Percentiles rank a stretch among this genome's conserved stretches.
Conservation (phyloP, 2,329 filamentous ascomycete species). For the Periconia sp. region DNA sequence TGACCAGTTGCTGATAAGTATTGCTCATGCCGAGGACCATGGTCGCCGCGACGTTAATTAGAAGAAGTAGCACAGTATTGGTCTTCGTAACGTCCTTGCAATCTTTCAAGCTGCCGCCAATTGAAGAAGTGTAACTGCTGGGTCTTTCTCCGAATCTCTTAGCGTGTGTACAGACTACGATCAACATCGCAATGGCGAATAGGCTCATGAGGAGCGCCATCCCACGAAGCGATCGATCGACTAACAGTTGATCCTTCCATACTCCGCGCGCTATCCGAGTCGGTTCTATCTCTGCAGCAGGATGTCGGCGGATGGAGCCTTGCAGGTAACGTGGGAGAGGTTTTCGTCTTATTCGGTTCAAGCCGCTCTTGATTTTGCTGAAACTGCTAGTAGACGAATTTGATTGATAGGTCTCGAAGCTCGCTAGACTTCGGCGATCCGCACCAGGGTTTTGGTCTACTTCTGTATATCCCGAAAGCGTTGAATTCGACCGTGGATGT, state of each 20-base stretch:
- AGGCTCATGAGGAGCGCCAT: constrained; percentile 31
- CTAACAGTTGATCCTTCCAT: constrained; percentile 38
- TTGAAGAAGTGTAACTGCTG: constrained; percentile 29
- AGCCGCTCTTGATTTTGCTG: constrained; percentile 23
- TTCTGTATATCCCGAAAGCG: constrained; percentile 2
- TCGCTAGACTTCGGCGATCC: constrained; percentile 20
- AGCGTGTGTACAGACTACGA: constrained; percentile 23
- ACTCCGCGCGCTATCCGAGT: constrained; percentile 28
- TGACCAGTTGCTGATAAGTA: constrained; percentile 40
- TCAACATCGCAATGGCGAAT: constrained; percentile 24
- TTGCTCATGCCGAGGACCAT: constrained; percentile 41
- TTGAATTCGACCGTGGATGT: constrained; percentile 1
- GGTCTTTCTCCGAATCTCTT: constrained; percentile 17
- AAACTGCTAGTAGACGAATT: constrained; percentile 19
- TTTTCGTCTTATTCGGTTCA: constrained; percentile 24
- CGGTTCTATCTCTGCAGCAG: constrained; percentile 28
- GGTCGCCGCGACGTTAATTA: constrained; percentile 38
- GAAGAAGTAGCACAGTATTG: constrained; percentile 29
- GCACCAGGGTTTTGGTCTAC: constrained; percentile 9
- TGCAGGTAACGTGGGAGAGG: constrained; percentile 18
- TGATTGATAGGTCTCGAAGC: constrained; percentile 21
- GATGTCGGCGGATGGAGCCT: constrained; percentile 22
- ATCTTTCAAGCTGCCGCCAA: constrained; percentile 22
- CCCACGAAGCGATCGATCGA: constrained; percentile 31
- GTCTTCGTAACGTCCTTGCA: constrained; percentile 25